phyloP scores from a whole-genome alignment of 2,329 filamentous ascomycete species.

The Emergomyces africanus region DNA sequence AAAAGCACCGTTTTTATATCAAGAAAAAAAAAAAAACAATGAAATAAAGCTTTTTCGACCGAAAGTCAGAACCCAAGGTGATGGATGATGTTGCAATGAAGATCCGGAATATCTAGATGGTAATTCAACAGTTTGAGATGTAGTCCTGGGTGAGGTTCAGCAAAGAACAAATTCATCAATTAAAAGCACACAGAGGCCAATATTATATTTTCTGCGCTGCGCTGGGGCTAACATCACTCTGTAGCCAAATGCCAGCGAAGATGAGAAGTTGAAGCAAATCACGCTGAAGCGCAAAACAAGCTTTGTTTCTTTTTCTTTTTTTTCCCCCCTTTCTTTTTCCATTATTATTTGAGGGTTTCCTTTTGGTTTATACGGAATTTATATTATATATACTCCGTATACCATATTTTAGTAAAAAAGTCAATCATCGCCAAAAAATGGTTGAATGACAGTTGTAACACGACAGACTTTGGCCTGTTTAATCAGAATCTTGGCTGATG shows the following conservation, averaged over 20 bases:
- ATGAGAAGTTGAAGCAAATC: not conserved
- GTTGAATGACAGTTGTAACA: not conserved
- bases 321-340: too few species aligned
- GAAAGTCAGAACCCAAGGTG: not conserved
- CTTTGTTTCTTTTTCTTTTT: not conserved
- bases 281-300: not conserved
- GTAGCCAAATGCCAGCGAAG: not conserved
- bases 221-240: not conserved
- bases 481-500: not conserved
- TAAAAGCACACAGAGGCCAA: not conserved
- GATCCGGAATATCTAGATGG: not conserved
- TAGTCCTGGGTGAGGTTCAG: not conserved
- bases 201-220: not conserved
- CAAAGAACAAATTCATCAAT: not conserved
- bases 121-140: not conserved
- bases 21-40: not conserved
- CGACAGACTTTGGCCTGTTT: not conserved
- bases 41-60: not conserved
- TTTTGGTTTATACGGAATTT: too few species aligned
- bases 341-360: too few species aligned
- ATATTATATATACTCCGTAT: too few species aligned
- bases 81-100: not conserved
- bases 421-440: not conserved
- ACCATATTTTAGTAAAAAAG: too few species aligned
- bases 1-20: not conserved